Percentiles rank a stretch among this genome's conserved stretches.
Evolutionary conservation across 805 yeast species (phyloP).

Genomic region (Starmerella bombi): DNA sequence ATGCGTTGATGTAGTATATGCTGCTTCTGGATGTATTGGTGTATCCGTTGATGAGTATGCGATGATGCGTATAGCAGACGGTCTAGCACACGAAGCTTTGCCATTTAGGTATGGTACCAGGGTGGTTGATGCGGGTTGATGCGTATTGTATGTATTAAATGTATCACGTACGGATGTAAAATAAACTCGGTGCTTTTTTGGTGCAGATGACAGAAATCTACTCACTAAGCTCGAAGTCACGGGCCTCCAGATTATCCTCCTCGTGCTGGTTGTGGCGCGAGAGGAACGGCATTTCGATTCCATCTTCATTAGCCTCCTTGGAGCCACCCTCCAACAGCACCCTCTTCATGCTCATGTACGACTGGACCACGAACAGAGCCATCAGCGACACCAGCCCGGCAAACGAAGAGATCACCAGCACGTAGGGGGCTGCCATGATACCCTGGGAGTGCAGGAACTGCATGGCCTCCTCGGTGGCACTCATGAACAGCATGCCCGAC

Average conservation of each 20-base stretch:
- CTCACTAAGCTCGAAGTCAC: conserved; percentile 23
- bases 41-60: too few relatives aligned
- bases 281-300: conserved; percentile 25
- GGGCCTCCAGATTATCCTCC: conserved; percentile 10
- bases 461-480: conserved; percentile 84
- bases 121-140: too few relatives aligned
- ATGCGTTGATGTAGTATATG: too few relatives aligned
- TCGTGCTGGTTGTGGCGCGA: conserved; percentile 2
- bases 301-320: conserved; percentile 16
- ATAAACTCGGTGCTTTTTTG: too few relatives aligned
- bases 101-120: too few relatives aligned
- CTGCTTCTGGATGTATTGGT: too few relatives aligned
- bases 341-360: conserved; percentile 37
- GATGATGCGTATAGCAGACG: too few relatives aligned
- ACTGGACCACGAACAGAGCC: conserved; percentile 45
- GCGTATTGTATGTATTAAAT: too few relatives aligned
- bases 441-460: conserved; percentile 54
- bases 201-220: too few relatives aligned
- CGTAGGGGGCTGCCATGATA: conserved; percentile 76
- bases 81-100: too few relatives aligned
- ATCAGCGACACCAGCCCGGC: conserved; percentile 61
- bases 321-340: conserved; percentile 4
- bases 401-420: conserved; percentile 54
- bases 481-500: conserved; percentile 76
- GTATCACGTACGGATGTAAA: too few relatives aligned